Evolutionary conservation across 768 basidiomycete genomes (phyloP).

Genomic region (Symmetrospora coprosmae): DNA sequence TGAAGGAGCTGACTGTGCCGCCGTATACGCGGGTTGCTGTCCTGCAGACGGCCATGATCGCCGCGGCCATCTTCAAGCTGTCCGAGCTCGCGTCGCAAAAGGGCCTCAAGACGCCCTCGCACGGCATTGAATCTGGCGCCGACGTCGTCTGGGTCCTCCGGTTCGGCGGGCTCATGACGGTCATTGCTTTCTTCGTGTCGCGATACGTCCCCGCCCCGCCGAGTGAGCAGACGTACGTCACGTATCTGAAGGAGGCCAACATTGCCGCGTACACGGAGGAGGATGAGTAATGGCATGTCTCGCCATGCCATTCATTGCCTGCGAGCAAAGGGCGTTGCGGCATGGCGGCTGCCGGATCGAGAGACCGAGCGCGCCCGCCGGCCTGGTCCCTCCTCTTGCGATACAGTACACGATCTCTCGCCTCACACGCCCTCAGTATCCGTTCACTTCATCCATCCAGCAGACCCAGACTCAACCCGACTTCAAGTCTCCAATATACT

Average conservation of each 20-base stretch:
- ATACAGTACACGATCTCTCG: no score
- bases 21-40: no score
- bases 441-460: no score
- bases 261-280: not conserved
- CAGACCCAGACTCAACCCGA: no score
- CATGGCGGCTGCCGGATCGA: no score
- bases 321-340: not conserved
- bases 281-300: not conserved
- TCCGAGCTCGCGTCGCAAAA: conserved; percentile 29
- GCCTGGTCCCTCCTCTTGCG: no score
- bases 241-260: conserved; percentile 13
- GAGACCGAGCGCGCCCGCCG: no score
- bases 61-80: conserved; percentile 40
- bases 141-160: conserved; percentile 41
- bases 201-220: conserved; percentile 24
- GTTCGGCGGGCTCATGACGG: conserved; percentile 40
- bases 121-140: conserved; percentile 11
- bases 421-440: no score
- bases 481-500: no score
- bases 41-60: conserved; percentile 37
- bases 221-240: conserved; percentile 23
- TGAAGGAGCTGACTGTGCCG: not conserved
- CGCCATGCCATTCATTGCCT: not conserved
- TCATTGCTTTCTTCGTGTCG: conserved; percentile 29
- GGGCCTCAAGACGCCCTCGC: conserved; percentile 12